A percentile compares a stretch with the other conserved stretches of the same genome.
Evolutionary conservation across 768 basidiomycete genomes (phyloP).

Genomic region (Russula ochroleuca): DNA sequence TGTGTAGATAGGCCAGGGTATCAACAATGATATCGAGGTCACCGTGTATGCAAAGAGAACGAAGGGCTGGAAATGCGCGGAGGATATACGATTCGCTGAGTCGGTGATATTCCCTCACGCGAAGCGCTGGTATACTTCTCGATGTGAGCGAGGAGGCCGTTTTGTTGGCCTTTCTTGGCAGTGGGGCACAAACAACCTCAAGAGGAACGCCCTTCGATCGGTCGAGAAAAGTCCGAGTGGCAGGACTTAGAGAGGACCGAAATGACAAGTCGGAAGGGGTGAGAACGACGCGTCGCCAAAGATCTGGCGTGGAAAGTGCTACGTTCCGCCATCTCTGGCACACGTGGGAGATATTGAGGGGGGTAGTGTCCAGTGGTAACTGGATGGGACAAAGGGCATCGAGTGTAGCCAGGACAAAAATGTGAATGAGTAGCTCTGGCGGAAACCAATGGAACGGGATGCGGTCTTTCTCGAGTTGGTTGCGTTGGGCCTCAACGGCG

Average conservation of each 20-base stretch:
- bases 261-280: neutral
- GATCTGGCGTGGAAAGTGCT: conserved; percentile 19
- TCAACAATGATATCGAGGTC: conserved; percentile 4
- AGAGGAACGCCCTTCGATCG: neutral
- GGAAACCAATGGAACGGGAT: conserved; percentile 23
- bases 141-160: neutral
- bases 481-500: conserved; percentile 9
- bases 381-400: neutral
- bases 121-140: too few relatives aligned
- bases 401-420: conserved; percentile 18
- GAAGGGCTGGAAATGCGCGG: conserved; percentile 7
- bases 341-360: conserved; percentile 24
- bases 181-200: too few relatives aligned
- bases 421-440: conserved; percentile 24
- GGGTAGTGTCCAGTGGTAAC: conserved; percentile 7
- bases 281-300: conserved; percentile 24
- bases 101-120: neutral
- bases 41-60: conserved; percentile 12
- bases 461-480: conserved; percentile 6
- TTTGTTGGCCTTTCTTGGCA: too few relatives aligned
- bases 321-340: conserved; percentile 22
- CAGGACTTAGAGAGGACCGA: neutral
- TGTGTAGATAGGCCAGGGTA: conserved; percentile 15
- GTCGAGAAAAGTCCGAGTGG: neutral
- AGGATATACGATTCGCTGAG: neutral